These are phyloP conservation scores for Sclerotinia borealis DNA, from an alignment of 2,329 filamentous ascomycete species.

Conservation along the genomic window DNA sequence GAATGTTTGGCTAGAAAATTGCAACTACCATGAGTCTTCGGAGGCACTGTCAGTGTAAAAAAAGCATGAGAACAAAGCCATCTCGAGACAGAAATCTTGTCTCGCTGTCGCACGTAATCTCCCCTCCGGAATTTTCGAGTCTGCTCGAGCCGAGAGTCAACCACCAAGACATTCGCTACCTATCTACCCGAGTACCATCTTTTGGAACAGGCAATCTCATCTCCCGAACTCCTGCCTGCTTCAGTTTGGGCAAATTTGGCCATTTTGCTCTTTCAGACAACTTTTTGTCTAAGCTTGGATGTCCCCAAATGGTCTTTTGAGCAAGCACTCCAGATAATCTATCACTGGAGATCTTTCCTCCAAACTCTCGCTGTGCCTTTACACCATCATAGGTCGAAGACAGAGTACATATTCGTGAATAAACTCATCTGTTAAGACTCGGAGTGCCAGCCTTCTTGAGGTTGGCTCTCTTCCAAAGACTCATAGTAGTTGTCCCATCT, in stretches of 20 bases:
- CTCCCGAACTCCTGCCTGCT: neutral
- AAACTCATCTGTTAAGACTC: constrained; percentile 23
- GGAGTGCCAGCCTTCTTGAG: constrained; percentile 37
- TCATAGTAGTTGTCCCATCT: constrained; percentile 53
- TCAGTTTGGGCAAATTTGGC: neutral
- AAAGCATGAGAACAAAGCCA: too few species aligned
- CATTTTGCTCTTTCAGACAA: neutral
- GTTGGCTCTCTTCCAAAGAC: constrained; percentile 41
- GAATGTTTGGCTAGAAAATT: too few species aligned
- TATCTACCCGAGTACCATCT: neutral
- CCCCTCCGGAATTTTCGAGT: too few species aligned
- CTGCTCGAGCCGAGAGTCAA: too few species aligned
- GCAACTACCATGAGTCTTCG: too few species aligned
- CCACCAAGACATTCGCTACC: neutral
- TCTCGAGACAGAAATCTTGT: too few species aligned
- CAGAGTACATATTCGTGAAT: too few species aligned
- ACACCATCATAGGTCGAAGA: too few species aligned
- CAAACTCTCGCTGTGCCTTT: too few species aligned
- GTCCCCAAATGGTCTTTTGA: neutral
- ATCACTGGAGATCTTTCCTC: too few species aligned
- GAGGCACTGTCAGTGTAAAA: too few species aligned
- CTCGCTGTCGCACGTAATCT: too few species aligned
- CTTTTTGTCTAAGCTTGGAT: neutral
- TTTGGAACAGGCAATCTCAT: neutral
- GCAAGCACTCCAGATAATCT: constrained; percentile 18